These are phyloP conservation scores for Macrolepiota dolichaula DNA, from an alignment of 768 basidiomycete genomes.

Conservation along the genomic window DNA sequence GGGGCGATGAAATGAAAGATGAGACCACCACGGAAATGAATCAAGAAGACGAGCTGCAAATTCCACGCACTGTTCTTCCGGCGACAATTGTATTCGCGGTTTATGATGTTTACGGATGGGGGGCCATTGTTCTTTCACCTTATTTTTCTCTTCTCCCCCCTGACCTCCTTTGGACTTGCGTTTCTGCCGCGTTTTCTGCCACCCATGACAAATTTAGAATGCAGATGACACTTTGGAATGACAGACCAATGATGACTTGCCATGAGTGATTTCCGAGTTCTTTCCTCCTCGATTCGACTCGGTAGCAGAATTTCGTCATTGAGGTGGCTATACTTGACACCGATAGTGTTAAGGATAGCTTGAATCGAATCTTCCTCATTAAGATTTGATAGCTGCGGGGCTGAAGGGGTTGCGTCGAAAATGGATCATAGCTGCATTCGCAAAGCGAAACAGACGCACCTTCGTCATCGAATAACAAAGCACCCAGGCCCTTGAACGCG, in stretches of 20 bases:
- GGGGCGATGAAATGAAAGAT: not conserved
- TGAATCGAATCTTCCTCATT: constrained; percentile 46
- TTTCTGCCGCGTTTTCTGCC: constrained; percentile 28
- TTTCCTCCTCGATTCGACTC: constrained; percentile 66
- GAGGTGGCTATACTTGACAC: constrained; percentile 69
- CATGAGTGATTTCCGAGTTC: constrained; percentile 50
- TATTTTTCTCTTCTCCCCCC: constrained; percentile 15
- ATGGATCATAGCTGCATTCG: not conserved
- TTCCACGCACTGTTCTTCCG: constrained; percentile 44
- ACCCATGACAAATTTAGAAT: not conserved
- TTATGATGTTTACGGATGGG: constrained; percentile 60
- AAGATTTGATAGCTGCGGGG: constrained; percentile 28
- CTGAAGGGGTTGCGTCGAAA: constrained; percentile 21
- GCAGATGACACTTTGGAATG: not conserved
- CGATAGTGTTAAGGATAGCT: constrained; percentile 53
- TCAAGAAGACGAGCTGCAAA: not conserved
- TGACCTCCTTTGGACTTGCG: constrained; percentile 18
- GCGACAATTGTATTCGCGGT: constrained; percentile 36
- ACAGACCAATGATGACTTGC: constrained; percentile 25
- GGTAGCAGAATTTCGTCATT: constrained; percentile 70
- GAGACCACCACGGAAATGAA: constrained; percentile 8
- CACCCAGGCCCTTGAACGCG: constrained; percentile 56
- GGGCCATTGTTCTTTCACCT: constrained; percentile 55
- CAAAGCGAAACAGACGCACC: constrained; percentile 34
- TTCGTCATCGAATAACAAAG: constrained; percentile 65